A percentile compares a stretch with the other conserved stretches of the same genome.
Evolutionary conservation across 441 rosid species (phyloP).

Genomic region (Adansonia gregorii): DNA sequence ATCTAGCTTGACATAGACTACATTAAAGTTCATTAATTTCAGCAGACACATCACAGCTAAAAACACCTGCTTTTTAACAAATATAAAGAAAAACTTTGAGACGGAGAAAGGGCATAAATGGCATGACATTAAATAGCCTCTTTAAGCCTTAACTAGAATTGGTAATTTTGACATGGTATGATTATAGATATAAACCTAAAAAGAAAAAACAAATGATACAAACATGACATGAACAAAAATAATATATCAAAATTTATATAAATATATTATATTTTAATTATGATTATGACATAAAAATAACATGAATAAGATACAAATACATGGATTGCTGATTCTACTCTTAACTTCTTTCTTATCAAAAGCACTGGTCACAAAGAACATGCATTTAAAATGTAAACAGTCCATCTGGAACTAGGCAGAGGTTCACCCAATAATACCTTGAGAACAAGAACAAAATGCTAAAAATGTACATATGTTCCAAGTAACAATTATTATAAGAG

Average conservation of each 20-base stretch:
- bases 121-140: neutral
- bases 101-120: neutral
- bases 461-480: neutral
- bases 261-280: too few species aligned
- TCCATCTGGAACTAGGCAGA: neutral
- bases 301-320: too few species aligned
- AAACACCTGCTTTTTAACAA: neutral
- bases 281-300: too few species aligned
- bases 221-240: too few species aligned
- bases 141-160: neutral
- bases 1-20: neutral
- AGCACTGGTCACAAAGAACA: neutral
- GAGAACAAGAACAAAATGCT: neutral
- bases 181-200: too few species aligned
- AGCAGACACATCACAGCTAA: neutral
- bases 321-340: too few species aligned
- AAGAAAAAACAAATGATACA: too few species aligned
- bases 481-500: neutral
- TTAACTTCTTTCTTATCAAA: neutral
- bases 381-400: neutral
- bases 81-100: too few species aligned
- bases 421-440: neutral
- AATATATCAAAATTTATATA: too few species aligned
- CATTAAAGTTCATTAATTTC: neutral
- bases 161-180: too few species aligned